Base-by-base conservation (phyloP, 2,329 filamentous ascomycete genomes). In the Ophidiomyces ophidiicola region DNA sequence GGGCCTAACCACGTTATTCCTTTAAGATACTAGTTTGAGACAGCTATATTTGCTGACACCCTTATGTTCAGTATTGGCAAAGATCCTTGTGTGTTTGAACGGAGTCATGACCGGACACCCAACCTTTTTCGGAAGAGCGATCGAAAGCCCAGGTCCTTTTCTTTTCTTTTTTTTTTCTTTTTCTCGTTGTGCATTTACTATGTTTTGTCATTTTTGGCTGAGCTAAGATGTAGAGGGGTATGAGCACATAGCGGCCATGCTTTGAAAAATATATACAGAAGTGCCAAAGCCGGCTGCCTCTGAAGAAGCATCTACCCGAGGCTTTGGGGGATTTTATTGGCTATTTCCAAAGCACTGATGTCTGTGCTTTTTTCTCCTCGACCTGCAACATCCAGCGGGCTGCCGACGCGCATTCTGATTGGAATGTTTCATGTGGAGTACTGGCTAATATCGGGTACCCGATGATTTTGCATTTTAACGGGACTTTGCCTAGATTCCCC, bases 401-500 rank as follows among this genome's bases (percentile, higher is more conserved):
- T 26, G 23, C 29, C 37, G 30, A n/a, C 18, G 14, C 14, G 5
- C 23, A 39, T 33, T 26, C 18, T 30, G 30, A 32, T 39, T 24
- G 30, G 21, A 28, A 39, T 39, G 37, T 39, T 39, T 39, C 37
- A 39, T 33, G 23, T 33, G 20, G 7, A 29, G 21, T 18, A 28
- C 17, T 28, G 23, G 19, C 29, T 32, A 33, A 32, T 12, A 33
- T 33, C 23, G 28, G 26, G 15, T 33, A 25, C 15, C 15, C 17
- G 20, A 17, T 24, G 26, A 5, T n/a, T 32, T 25, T 24, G 19
- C 26, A 25, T 31, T 32, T 24, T 19, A 14, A 32, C 30, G 12
- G 38, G 24, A 40, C 33, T 24, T 30, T 23, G 25, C 31, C 11
- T 6, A 35, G 31, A 30, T 34, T 40, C 38, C 38, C 31, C 30